phyloP scores from a whole-genome alignment of 2,329 filamentous ascomycete species.

The Chalara sp. region DNA sequence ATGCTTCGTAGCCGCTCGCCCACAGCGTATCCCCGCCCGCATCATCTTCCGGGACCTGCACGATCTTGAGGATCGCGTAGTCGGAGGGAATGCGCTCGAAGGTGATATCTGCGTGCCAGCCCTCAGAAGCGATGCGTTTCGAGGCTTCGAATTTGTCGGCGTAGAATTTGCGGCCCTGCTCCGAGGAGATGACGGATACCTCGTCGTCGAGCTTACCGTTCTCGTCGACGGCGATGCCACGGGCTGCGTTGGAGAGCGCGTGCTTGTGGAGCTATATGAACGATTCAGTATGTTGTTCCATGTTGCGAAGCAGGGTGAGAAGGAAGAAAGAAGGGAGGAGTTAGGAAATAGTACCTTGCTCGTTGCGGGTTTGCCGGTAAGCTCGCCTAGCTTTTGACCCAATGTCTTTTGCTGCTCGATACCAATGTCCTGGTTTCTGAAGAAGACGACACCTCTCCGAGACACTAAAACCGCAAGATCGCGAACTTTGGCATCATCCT shows the following conservation, averaged over 20 bases:
- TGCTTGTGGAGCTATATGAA: not conserved
- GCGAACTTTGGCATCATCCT: too few relatives aligned
- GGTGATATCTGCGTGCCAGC: conserved; percentile 47
- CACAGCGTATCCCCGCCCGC: conserved; percentile 54
- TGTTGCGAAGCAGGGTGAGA: too few relatives aligned
- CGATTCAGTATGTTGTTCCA: not conserved
- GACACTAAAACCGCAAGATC: conserved; percentile 28
- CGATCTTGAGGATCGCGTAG: conserved; percentile 44
- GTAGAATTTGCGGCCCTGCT: conserved; percentile 22
- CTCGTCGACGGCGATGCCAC: not conserved
- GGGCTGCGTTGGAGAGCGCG: not conserved
- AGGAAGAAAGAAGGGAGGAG: conserved; percentile 11
- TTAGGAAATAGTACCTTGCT: conserved; percentile 7
- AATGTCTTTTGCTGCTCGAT: conserved; percentile 38
- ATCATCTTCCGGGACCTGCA: conserved; percentile 31
- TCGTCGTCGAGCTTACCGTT: conserved; percentile 43
- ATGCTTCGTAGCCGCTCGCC: conserved; percentile 62
- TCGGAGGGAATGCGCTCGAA: conserved; percentile 46
- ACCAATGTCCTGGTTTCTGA: conserved; percentile 40
- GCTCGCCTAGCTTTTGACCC: conserved; percentile 35
- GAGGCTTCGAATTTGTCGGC: conserved; percentile 44
- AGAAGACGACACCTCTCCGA: conserved; percentile 42
- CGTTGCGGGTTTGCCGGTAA: conserved; percentile 31
- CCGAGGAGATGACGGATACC: conserved; percentile 48
- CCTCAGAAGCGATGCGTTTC: conserved; percentile 38